phyloP scores from a whole-genome alignment of 73 alveolate genomes.

The Urostyla sp. region DNA sequence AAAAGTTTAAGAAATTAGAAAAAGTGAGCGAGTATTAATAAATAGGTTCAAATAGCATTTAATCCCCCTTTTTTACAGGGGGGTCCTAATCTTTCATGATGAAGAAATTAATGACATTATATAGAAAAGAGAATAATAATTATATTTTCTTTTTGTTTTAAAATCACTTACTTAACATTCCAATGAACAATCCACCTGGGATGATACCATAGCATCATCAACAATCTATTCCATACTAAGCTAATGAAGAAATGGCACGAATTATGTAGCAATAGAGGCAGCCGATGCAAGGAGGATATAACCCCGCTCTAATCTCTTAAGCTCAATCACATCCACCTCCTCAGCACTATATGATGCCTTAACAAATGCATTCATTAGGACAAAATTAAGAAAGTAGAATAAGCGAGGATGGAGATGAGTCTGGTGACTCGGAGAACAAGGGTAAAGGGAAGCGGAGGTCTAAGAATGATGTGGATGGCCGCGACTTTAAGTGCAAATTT shows the following conservation, averaged over 20 bases:
- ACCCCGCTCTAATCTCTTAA: background rate
- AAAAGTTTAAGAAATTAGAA: too few species aligned
- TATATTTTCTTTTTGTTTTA: too few species aligned
- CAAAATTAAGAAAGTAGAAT: background rate
- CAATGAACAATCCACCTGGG: background rate
- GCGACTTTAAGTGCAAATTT: conserved; percentile 63
- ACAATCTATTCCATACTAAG: background rate
- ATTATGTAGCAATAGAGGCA: background rate
- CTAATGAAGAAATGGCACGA: background rate
- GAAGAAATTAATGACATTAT: background rate
- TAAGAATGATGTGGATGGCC: conserved; percentile 71
- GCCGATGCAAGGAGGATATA: background rate
- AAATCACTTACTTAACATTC: background rate
- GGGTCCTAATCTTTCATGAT: background rate
- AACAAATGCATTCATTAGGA: background rate
- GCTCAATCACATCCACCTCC: background rate
- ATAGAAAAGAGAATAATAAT: background rate
- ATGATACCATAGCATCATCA: background rate
- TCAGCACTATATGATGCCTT: background rate
- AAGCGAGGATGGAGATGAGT: too few species aligned
- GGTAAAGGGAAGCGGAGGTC: conserved; percentile 66
- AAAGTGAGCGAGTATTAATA: too few species aligned
- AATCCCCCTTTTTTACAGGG: background rate
- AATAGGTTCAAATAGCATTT: too few species aligned
- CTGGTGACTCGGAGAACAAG: conserved; percentile 39